Conservation (phyloP, 108 stramenopile species). For the Skeletonema grethae region DNA sequence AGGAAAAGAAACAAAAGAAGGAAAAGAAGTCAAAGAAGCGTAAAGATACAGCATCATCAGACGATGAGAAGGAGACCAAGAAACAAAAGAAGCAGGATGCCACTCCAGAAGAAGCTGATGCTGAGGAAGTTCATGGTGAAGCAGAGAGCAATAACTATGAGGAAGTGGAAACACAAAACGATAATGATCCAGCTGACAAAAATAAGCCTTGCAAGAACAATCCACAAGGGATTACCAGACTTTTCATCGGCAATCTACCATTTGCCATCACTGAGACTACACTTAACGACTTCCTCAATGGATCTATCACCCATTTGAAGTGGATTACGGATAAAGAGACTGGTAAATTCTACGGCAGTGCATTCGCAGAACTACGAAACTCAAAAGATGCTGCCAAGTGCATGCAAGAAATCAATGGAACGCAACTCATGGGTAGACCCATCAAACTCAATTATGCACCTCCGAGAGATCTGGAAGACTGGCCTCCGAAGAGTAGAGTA, state of each 20-base stretch:
- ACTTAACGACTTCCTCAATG: slow-evolving; percentile 63
- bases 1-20: slow-evolving; percentile 42
- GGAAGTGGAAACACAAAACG: slow-evolving; percentile 18
- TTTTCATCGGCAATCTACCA: slow-evolving; percentile 89
- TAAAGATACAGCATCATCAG: slow-evolving; percentile 4
- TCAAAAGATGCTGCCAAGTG: slow-evolving; percentile 69
- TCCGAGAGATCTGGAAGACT: slow-evolving; percentile 71
- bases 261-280: slow-evolving; percentile 81
- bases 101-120: neutral
- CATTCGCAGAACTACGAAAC: slow-evolving; percentile 80
- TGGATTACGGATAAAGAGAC: slow-evolving; percentile 90
- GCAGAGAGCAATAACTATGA: slow-evolving; percentile 22
- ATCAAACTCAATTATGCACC: slow-evolving; percentile 93
- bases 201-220: slow-evolving; percentile 83
- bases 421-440: slow-evolving; percentile 87
- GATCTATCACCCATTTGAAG: slow-evolving; percentile 81
- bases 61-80: slow-evolving; percentile 18
- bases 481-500: slow-evolving; percentile 72
- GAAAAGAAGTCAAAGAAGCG: slow-evolving; percentile 18
- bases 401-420: slow-evolving; percentile 68
- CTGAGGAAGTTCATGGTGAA: slow-evolving; percentile 26
- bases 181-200: slow-evolving; percentile 47
- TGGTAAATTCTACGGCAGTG: slow-evolving; percentile 84
- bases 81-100: neutral
- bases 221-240: slow-evolving; percentile 82